Conservation (phyloP, 2,329 filamentous ascomycete genomes). For the Elsinoe australis region DNA sequence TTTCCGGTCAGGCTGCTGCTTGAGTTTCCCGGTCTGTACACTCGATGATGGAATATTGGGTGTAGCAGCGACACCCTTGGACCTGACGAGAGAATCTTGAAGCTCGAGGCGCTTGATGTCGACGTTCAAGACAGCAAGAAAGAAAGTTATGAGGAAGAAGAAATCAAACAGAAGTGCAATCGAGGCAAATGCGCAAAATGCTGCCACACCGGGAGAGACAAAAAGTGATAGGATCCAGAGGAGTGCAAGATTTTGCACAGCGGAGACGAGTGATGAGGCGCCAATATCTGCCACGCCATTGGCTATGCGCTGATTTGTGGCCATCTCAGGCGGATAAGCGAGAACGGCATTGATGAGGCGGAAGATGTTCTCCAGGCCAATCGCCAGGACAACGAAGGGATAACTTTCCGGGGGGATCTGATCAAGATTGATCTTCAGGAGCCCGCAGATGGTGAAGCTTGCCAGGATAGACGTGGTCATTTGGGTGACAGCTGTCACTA, state of each 20-base stretch:
- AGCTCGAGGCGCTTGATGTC: slow-evolving; percentile 71
- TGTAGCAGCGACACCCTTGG: slow-evolving; percentile 26
- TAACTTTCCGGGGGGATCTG: slow-evolving; percentile 67
- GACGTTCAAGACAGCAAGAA: slow-evolving; percentile 69
- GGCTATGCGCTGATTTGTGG: slow-evolving; percentile 61
- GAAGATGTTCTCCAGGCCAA: slow-evolving; percentile 73
- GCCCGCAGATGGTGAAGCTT: slow-evolving; percentile 70
- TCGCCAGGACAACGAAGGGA: slow-evolving; percentile 66
- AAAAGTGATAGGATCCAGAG: slow-evolving; percentile 58
- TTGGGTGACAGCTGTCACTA: slow-evolving; percentile 62
- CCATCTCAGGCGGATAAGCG: slow-evolving; percentile 60
- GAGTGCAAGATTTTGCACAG: slow-evolving; percentile 60
- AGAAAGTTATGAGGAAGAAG: slow-evolving; percentile 72
- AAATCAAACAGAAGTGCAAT: slow-evolving; percentile 70
- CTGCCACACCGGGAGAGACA: slow-evolving; percentile 62
- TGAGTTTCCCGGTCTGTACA: no score
- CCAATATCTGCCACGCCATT: slow-evolving; percentile 67
- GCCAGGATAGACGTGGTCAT: slow-evolving; percentile 62
- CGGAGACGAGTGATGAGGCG: slow-evolving; percentile 59
- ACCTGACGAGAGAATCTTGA: slow-evolving; percentile 56
- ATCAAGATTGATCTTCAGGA: slow-evolving; percentile 67
- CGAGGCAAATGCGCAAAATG: slow-evolving; percentile 68
- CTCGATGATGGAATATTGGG: no score
- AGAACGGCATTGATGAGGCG: slow-evolving; percentile 71
- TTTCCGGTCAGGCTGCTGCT: slow-evolving; percentile 31